Percentiles rank a stretch among this genome's conserved stretches.
Evolutionary conservation across 177 flowering plant species (phyloP).

Genomic region (Telopea speciosissima): DNA sequence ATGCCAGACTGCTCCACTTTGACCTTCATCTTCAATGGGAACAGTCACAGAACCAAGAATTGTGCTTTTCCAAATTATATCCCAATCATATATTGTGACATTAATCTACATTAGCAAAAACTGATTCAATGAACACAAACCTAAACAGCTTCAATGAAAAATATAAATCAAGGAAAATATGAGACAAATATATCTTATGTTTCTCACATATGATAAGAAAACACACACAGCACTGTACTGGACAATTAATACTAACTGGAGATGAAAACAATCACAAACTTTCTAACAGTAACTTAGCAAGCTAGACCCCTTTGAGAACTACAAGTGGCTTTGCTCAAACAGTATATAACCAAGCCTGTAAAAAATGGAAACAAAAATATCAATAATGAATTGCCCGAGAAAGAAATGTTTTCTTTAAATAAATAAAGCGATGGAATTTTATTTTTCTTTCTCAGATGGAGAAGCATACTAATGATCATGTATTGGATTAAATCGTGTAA

Average conservation of each 20-base stretch:
- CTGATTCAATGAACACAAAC: conserved; percentile 1
- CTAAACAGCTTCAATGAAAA: neutral
- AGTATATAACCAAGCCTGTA: neutral
- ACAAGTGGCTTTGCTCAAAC: no score
- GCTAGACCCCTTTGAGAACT: no score
- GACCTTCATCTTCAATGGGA: conserved; percentile 72
- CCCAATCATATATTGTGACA: conserved; percentile 97
- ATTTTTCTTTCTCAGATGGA: neutral
- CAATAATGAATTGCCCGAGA: neutral
- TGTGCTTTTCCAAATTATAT: conserved; percentile 95
- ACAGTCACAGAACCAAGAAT: conserved; percentile 90
- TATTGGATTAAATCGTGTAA: no score
- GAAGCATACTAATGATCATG: neutral
- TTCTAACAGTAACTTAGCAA: neutral
- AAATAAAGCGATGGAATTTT: neutral
- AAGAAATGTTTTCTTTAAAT: neutral
- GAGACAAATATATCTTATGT: neutral
- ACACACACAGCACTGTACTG: neutral
- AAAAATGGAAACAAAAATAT: neutral
- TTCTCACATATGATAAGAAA: neutral
- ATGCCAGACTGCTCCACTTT: conserved; percentile 86
- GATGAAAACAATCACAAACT: neutral
- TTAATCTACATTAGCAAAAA: conserved; percentile 49
- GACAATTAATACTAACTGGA: neutral
- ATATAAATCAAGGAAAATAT: neutral